These are phyloP conservation scores for Uronychia setigera DNA, from an alignment of 73 alveolate species.

Conservation along the genomic window DNA sequence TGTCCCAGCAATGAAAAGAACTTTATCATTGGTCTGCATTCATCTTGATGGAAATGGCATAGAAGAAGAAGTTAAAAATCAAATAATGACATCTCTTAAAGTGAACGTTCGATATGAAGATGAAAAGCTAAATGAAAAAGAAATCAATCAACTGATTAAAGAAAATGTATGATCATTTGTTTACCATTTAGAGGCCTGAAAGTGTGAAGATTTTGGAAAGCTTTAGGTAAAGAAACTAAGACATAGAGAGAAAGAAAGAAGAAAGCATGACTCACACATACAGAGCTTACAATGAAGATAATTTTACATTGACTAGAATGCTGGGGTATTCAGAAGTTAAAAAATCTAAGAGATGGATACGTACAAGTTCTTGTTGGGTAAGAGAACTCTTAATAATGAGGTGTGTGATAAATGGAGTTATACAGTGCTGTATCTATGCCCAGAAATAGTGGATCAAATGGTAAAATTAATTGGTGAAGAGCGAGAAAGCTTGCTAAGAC, in stretches of 20 bases:
- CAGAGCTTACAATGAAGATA: background rate
- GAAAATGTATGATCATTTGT: no score
- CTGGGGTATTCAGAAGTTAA: background rate
- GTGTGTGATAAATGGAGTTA: background rate
- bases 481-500: background rate
- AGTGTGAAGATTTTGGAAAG: background rate
- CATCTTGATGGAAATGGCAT: background rate
- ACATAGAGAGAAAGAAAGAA: background rate
- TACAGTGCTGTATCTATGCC: background rate
- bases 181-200: background rate
- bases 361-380: background rate
- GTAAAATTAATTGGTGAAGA: background rate
- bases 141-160: background rate
- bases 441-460: no score
- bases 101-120: background rate
- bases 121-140: background rate
- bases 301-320: background rate
- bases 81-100: background rate
- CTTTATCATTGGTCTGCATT: background rate
- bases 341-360: background rate
- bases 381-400: background rate
- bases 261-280: background rate
- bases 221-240: background rate
- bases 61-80: background rate
- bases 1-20: no score